A percentile compares a stretch with the other conserved stretches of the same genome.
Evolutionary conservation across 192 early-diverging fungal genomes (phyloP).

Genomic region (Chytriomyces hyalinus): DNA sequence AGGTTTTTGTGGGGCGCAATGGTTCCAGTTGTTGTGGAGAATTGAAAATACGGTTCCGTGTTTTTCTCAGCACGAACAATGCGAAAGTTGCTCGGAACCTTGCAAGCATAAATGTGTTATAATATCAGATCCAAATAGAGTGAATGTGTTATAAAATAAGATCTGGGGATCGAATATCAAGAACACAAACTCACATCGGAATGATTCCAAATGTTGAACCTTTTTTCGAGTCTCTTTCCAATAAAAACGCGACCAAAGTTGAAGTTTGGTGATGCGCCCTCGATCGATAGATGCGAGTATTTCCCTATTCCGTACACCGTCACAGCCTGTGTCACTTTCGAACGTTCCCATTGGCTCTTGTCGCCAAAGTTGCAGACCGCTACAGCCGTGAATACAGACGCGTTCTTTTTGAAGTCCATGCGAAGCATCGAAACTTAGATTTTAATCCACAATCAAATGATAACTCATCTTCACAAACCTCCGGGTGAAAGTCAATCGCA

Average conservation of each 20-base stretch:
- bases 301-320: slow-evolving; percentile 59
- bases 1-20: slow-evolving; percentile 36
- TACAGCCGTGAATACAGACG: slow-evolving; percentile 52
- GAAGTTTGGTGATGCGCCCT: slow-evolving; percentile 38
- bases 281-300: slow-evolving; percentile 58
- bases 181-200: slow-evolving; percentile 44
- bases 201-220: slow-evolving; percentile 50
- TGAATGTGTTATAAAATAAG: background rate
- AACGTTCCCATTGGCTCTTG: slow-evolving; percentile 46
- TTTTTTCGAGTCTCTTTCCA: slow-evolving; percentile 47
- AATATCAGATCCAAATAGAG: background rate
- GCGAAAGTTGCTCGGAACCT: slow-evolving; percentile 61
- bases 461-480: slow-evolving; percentile 32
- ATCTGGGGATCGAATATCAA: background rate
- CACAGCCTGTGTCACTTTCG: slow-evolving; percentile 42
- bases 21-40: slow-evolving; percentile 46
- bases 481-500: slow-evolving; percentile 57
- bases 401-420: slow-evolving; percentile 33
- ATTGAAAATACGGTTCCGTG: slow-evolving; percentile 54
- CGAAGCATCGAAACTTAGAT: background rate
- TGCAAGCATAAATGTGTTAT: background rate
- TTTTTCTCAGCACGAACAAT: slow-evolving; percentile 51
- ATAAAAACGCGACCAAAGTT: slow-evolving; percentile 65
- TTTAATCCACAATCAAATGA: too few relatives aligned
- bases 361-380: slow-evolving; percentile 61